Evolutionary conservation across 805 yeast species (phyloP), one percentile per base, ranked within the genome.

Genomic region (Diddensiella santjacobensis): DNA sequence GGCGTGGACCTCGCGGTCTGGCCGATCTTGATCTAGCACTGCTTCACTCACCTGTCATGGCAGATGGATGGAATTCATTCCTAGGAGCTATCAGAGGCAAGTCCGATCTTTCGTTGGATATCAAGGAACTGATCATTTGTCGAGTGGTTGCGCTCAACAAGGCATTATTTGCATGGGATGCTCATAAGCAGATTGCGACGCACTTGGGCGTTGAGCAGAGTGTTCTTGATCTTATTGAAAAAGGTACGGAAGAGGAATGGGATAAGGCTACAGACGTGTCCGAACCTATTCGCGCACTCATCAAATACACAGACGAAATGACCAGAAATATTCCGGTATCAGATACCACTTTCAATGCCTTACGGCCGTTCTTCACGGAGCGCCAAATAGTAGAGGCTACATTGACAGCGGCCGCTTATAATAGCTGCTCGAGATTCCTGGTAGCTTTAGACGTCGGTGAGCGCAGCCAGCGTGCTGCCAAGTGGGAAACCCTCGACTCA

Each of bases 371-470:
- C n/a, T 46, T 46, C 37, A 17, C 36, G 18, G 40, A 40, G 17
- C 38, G 38, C 20, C 44, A 46, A 23, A 40, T 46, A 29, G 45
- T 46, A 6, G 49, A 46, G 33, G 22, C 40, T 4, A 46, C 49
- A 15, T 22, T 35, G 3, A 30, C 45, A 3, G 19, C 40, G 8
- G 33, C 39, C 10, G 49, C 45, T 17, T 46, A 46, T 19, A 46
- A 46, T 33, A 31, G 45, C 33, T 44, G 41, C 17, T 40, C 45
- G 22, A 29, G 49, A 15, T 46, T 40, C 40, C 22, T 46, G 8
- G 49, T 46, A 26, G 49, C 49, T 15, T n/a, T 46, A 18, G 49
- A 46, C 20, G 31, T 46, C 18, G 43, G 37, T 13, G 49, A 46
- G 35, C 23, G 17, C 38, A 46, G 40, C 41, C 40, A 40, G 38